Evolutionary conservation across 805 yeast genomes (phyloP).

Genomic region (Wickerhamiella sergipiensis): DNA sequence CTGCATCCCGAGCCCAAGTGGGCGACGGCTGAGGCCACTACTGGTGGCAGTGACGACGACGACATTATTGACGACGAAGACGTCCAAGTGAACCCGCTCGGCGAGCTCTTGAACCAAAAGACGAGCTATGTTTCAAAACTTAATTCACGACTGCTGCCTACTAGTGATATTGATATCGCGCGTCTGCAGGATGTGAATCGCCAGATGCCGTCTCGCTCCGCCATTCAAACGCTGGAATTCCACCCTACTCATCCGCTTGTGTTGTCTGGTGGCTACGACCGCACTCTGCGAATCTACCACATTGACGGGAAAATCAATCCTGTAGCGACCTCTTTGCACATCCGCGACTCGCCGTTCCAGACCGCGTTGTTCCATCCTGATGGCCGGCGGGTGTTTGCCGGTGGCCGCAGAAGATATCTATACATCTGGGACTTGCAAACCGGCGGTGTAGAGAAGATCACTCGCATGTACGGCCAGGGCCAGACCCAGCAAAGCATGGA

Average conservation of each 20-base stretch:
- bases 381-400: slow-evolving; percentile 51
- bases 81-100: slow-evolving; percentile 24
- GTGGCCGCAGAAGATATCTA: slow-evolving; percentile 86
- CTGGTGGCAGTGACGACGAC: slow-evolving; percentile 10
- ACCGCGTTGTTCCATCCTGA: slow-evolving; percentile 53
- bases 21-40: slow-evolving; percentile 35
- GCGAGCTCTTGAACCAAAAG: slow-evolving; percentile 20
- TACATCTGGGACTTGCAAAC: slow-evolving; percentile 77
- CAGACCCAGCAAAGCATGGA: slow-evolving; percentile 76
- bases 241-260: slow-evolving; percentile 75
- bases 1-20: slow-evolving; percentile 78
- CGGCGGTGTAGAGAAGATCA: slow-evolving; percentile 68
- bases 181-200: slow-evolving; percentile 79
- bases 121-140: slow-evolving; percentile 18
- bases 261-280: slow-evolving; percentile 85
- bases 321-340: slow-evolving; percentile 67
- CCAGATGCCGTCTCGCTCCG: slow-evolving; percentile 54
- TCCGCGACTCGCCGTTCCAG: slow-evolving; percentile 68
- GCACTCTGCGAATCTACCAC: slow-evolving; percentile 74
- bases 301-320: slow-evolving; percentile 77
- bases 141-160: slow-evolving; percentile 44
- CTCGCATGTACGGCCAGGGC: slow-evolving; percentile 87
- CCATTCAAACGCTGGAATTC: slow-evolving; percentile 74
- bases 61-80: slow-evolving; percentile 23
- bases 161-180: slow-evolving; percentile 58